A percentile compares a stretch with the other conserved stretches of the same genome.
Evolutionary conservation across 2,329 filamentous ascomycete genomes (phyloP).

Genomic region (Calycina herbarum): DNA sequence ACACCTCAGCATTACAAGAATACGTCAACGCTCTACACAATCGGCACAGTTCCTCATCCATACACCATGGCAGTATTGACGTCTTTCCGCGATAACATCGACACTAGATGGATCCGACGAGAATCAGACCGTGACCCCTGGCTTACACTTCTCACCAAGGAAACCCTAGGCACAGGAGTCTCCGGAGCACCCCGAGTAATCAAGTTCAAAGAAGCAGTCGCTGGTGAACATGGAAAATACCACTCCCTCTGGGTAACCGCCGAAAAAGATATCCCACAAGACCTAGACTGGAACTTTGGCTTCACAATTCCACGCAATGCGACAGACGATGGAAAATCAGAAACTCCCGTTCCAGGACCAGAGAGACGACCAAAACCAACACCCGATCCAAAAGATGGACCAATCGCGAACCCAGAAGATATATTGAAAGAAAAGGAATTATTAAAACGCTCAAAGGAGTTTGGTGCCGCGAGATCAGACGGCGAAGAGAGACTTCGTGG

Average conservation of each 20-base stretch:
- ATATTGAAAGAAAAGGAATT: conserved; percentile 55
- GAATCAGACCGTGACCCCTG: conserved; percentile 75
- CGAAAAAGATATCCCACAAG: conserved; percentile 57
- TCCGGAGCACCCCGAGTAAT: conserved; percentile 66
- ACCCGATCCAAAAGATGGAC: conserved; percentile 49
- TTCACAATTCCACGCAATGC: conserved; percentile 69
- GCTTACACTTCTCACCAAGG: conserved; percentile 70
- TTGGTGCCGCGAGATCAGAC: conserved; percentile 45
- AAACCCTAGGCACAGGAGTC: conserved; percentile 63
- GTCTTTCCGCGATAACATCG: conserved; percentile 59
- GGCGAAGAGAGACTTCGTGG: conserved; percentile 49
- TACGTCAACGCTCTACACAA: conserved; percentile 70
- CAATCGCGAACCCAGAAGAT: conserved; percentile 53
- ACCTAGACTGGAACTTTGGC: conserved; percentile 87
- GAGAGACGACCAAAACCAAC: conserved; percentile 55
- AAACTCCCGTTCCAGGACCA: conserved; percentile 58
- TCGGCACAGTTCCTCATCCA: conserved; percentile 87
- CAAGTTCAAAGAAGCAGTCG: conserved; percentile 79
- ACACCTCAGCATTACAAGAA: conserved; percentile 71
- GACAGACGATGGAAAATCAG: conserved; percentile 53
- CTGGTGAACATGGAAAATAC: conserved; percentile 61
- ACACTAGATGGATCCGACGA: conserved; percentile 64
- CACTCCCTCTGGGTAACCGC: conserved; percentile 80
- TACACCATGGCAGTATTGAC: conserved; percentile 76
- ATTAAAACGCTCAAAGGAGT: conserved; percentile 53